Evolutionary conservation across 2,329 filamentous ascomycete genomes (phyloP).

Genomic region (Ascochyta koolunga): DNA sequence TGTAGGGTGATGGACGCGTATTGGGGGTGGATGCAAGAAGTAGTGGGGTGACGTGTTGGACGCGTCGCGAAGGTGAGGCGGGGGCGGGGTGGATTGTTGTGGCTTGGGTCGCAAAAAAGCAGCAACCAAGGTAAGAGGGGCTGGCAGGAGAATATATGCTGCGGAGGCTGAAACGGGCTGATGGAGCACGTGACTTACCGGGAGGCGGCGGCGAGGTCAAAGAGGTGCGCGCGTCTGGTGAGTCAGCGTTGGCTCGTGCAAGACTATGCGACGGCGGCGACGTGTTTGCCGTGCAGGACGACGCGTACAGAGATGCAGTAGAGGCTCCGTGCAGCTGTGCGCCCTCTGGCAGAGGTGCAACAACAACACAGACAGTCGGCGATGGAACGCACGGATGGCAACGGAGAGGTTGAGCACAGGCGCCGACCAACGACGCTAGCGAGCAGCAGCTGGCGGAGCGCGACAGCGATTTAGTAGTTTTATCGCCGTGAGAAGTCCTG

Average conservation of each 20-base stretch:
- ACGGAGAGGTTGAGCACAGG: conserved; percentile 22
- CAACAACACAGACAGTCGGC: conserved; percentile 31
- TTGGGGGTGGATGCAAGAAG: conserved; percentile 10
- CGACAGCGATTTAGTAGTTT: conserved; percentile 17
- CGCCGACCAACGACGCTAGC: conserved; percentile 27
- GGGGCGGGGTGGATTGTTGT: conserved; percentile 18
- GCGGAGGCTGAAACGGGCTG: conserved; percentile 36
- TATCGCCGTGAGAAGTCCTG: conserved; percentile 5
- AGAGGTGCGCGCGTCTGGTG: conserved; percentile 27
- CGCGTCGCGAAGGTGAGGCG: conserved; percentile 18
- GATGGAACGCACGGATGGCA: conserved; percentile 32
- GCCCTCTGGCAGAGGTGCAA: conserved; percentile 18
- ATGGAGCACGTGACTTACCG: conserved; percentile 42
- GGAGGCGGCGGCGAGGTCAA: conserved; percentile 37
- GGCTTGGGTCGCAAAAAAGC: conserved; percentile 25
- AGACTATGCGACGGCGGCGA: conserved; percentile 30
- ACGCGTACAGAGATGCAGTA: conserved; percentile 24
- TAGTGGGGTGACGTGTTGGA: neutral
- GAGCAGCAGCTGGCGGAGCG: conserved; percentile 29
- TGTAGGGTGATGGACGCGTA: conserved; percentile 21
- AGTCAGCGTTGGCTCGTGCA: conserved; percentile 28
- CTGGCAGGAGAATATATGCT: conserved; percentile 29
- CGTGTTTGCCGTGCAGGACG: conserved; percentile 30
- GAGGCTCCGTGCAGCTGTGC: conserved; percentile 30
- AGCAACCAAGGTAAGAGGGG: conserved; percentile 25